phyloP scores from a whole-genome alignment of 345 rosid genomes.

The Hibiscus trionum region DNA sequence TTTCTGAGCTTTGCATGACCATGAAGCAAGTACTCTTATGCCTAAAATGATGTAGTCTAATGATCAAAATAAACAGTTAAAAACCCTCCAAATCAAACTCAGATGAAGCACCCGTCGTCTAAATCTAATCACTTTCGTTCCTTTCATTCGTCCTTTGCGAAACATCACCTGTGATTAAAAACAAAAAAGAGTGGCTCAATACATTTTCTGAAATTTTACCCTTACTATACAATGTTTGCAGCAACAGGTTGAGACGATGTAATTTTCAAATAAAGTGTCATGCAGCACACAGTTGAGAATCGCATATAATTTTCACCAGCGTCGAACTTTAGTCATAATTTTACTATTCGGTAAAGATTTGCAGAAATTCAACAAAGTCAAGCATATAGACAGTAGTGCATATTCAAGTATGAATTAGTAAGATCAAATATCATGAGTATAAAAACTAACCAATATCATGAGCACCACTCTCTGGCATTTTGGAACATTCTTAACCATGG shows the following conservation, averaged over 20 bases:
- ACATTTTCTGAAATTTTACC: background rate
- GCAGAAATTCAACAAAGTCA: background rate
- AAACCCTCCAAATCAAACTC: background rate
- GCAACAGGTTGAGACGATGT: background rate
- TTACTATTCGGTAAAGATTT: too few relatives aligned
- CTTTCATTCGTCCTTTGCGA: background rate
- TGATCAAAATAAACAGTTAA: background rate
- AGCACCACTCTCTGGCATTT: slow-evolving; percentile 94
- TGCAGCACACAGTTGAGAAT: too few relatives aligned
- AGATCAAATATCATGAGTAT: background rate
- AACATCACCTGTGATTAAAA: background rate
- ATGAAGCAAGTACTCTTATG: background rate
- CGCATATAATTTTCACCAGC: too few relatives aligned
- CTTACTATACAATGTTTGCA: background rate
- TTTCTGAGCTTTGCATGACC: background rate
- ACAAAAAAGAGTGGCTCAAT: background rate
- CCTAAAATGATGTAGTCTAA: background rate
- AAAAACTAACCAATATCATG: slow-evolving; percentile 14
- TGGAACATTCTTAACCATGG: slow-evolving; percentile 97
- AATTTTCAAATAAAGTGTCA: background rate
- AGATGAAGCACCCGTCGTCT: background rate
- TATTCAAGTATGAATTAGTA: background rate
- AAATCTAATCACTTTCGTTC: background rate
- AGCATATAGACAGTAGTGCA: background rate
- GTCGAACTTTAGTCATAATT: too few relatives aligned